A percentile compares a stretch with the other conserved stretches of the same genome.
Evolutionary conservation across 306 rosid genomes (phyloP).

Genomic region (Casuarina equisetifolia): DNA sequence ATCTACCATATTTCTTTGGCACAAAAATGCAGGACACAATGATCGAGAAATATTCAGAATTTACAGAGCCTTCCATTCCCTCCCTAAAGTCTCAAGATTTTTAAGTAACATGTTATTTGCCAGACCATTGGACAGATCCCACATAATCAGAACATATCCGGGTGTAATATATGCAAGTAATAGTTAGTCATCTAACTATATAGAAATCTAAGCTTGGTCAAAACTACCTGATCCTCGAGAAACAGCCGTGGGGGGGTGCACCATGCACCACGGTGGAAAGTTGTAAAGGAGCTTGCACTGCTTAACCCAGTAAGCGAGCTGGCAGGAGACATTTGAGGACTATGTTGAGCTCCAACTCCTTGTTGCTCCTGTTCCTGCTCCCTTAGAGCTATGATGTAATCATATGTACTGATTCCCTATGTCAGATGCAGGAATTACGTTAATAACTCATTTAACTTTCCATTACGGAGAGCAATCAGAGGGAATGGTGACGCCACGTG

Average conservation of each 20-base stretch:
- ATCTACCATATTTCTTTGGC: background rate
- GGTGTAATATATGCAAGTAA: background rate
- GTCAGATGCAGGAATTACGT: conserved; percentile 4
- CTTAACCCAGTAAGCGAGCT: conserved; percentile 96
- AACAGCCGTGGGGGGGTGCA: conserved; percentile 95
- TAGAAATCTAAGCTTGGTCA: conserved; percentile 13
- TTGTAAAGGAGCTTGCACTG: conserved; percentile 92
- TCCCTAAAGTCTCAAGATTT: background rate
- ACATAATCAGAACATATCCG: background rate
- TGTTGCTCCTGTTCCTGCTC: conserved; percentile 94
- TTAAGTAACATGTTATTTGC: background rate
- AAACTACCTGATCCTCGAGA: conserved; percentile 89
- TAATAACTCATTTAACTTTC: background rate
- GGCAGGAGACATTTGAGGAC: conserved; percentile 96
- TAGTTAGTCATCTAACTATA: background rate
- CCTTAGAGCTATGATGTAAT: conserved; percentile 94
- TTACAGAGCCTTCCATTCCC: too few species aligned
- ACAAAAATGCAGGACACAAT: background rate
- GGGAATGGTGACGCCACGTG: background rate
- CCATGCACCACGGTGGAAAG: conserved; percentile 91
- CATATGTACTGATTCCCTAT: conserved; percentile 96
- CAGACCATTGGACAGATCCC: background rate
- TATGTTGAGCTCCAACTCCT: conserved; percentile 88
- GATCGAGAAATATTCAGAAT: too few species aligned
- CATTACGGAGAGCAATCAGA: background rate